phyloP scores from a whole-genome alignment of 495 filamentous ascomycete genomes.

The Penicillium longicatenatum region DNA sequence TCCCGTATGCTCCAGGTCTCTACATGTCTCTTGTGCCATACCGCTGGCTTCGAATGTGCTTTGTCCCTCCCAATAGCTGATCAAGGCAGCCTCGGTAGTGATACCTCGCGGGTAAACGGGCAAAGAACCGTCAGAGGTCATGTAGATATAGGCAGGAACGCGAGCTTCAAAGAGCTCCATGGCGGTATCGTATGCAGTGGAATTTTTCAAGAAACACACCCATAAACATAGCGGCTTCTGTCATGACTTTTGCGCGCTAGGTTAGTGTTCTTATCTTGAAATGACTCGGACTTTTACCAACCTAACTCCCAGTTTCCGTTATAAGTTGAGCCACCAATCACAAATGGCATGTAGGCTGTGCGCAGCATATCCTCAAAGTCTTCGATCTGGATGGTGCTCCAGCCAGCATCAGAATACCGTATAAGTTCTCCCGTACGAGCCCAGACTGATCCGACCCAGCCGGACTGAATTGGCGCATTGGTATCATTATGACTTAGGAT shows the following conservation, averaged over 20 bases:
- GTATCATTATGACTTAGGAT: slow-evolving; percentile 26
- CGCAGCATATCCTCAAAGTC: slow-evolving; percentile 26
- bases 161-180: slow-evolving; percentile 25
- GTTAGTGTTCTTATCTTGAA: not conserved
- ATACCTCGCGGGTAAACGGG: not conserved
- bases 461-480: slow-evolving; percentile 31
- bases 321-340: slow-evolving; percentile 19
- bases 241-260: slow-evolving; percentile 20
- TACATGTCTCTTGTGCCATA: slow-evolving; percentile 31
- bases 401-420: slow-evolving; percentile 26
- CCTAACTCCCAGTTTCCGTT: slow-evolving; percentile 35
- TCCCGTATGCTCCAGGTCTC: slow-evolving; percentile 30
- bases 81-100: too few relatives aligned
- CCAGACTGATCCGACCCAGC: slow-evolving; percentile 29
- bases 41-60: slow-evolving; percentile 16
- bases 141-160: slow-evolving; percentile 30
- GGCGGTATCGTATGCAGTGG: slow-evolving; percentile 20
- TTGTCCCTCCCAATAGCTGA: not conserved
- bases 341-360: slow-evolving; percentile 30
- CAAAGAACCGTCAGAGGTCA: slow-evolving; percentile 17
- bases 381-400: slow-evolving; percentile 16
- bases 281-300: slow-evolving; percentile 1
- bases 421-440: slow-evolving; percentile 30
- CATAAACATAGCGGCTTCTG: slow-evolving; percentile 28
- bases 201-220: slow-evolving; percentile 30